These are phyloP conservation scores for Verticillium zaregamsianum DNA, from an alignment of 2,329 filamentous ascomycete genomes.

Conservation along the genomic window DNA sequence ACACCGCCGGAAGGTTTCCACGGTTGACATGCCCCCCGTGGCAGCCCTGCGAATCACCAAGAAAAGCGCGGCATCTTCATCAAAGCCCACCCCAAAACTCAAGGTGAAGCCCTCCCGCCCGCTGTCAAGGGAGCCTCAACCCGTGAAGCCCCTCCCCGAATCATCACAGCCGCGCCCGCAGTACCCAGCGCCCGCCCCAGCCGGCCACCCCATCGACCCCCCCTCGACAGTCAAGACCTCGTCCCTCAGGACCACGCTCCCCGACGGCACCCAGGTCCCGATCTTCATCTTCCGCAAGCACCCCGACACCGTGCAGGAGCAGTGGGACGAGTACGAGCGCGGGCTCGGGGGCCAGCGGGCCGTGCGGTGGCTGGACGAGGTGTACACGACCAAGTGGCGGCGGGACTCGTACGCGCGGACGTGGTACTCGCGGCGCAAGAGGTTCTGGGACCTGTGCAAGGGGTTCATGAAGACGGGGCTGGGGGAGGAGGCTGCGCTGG, in stretches of 20 bases:
- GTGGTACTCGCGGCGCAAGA: constrained; percentile 11
- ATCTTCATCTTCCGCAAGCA: constrained; percentile 8
- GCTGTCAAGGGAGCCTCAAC: too few species aligned
- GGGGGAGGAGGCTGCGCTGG: constrained; percentile 7
- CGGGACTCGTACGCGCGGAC: constrained; percentile 4
- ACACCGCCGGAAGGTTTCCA: not conserved
- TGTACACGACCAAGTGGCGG: constrained; percentile 10
- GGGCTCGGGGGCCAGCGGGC: constrained; percentile 6
- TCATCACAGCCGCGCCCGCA: too few species aligned
- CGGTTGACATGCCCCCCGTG: not conserved
- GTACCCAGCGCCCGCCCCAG: not conserved
- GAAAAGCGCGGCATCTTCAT: not conserved
- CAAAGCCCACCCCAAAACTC: not conserved
- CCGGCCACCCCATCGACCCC: not conserved
- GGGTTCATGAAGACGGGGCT: constrained; percentile 3
- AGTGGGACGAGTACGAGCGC: constrained; percentile 11
- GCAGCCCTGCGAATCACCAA: not conserved
- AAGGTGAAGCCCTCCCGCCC: too few species aligned
- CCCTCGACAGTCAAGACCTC: not conserved
- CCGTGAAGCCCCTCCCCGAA: too few species aligned
- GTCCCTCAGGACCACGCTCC: not conserved
- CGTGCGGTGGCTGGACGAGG: constrained; percentile 6
- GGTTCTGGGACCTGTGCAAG: constrained; percentile 9
- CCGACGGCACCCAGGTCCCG: constrained; percentile 2
- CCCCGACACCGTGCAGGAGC: constrained; percentile 8